Conservation (phyloP, 163 green algal genomes). For the Scenedesmus sp. region DNA sequence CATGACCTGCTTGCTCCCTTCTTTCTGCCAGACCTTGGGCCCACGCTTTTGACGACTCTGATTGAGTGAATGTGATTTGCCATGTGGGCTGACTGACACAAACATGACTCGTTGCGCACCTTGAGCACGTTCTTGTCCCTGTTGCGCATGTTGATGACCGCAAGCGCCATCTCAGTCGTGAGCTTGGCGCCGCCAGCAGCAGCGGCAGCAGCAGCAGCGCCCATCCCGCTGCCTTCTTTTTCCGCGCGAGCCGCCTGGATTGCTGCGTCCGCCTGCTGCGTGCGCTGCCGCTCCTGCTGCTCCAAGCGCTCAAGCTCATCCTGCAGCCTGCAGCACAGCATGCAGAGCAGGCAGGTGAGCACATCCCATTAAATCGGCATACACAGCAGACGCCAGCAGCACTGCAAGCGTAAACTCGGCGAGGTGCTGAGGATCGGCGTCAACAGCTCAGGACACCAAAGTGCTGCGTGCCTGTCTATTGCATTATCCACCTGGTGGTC, state of each 20-base stretch:
- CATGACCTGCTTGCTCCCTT: not conserved
- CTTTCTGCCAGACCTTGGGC: too few species aligned
- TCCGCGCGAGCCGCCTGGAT: not conserved
- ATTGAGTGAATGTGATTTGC: too few species aligned
- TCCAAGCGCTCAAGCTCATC: constrained; percentile 39
- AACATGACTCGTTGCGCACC: not conserved
- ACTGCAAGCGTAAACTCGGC: too few species aligned
- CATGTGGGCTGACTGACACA: too few species aligned
- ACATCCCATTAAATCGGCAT: not conserved
- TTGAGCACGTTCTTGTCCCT: constrained; percentile 24
- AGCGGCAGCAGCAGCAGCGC: not conserved
- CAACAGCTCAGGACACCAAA: too few species aligned
- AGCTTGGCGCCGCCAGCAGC: constrained; percentile 12
- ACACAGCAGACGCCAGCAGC: not conserved
- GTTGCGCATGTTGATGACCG: constrained; percentile 50
- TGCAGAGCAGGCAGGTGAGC: not conserved
- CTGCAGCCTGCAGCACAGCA: constrained; percentile 15
- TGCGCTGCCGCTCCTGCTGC: constrained; percentile 1
- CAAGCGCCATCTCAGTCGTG: constrained; percentile 37
- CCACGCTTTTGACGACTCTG: too few species aligned
- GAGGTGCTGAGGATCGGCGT: too few species aligned
- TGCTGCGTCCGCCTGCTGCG: not conserved
- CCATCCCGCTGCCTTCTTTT: not conserved
- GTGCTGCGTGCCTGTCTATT: too few species aligned
- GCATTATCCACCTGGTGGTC: too few species aligned